Percentiles rank a stretch among this genome's conserved stretches.
Conservation (phyloP, 2,329 filamentous ascomycete genomes). For the Simplicillium aogashimaense region DNA sequence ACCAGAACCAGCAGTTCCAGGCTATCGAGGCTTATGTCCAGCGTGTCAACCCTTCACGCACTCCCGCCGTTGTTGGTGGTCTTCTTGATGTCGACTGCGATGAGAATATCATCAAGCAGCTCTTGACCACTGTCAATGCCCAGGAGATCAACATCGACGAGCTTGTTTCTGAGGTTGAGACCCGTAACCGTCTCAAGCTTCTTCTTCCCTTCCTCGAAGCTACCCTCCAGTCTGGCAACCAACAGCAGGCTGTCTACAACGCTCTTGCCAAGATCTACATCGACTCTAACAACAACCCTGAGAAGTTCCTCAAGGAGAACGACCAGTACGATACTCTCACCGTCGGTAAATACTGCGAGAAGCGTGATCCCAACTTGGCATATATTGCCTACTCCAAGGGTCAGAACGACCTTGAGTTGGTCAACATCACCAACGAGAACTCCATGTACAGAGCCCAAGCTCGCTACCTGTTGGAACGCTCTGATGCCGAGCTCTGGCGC, state of each 20-base stretch:
- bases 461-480: conserved; percentile 84
- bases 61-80: conserved; percentile 86
- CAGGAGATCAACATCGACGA: conserved; percentile 86
- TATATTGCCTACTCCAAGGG: conserved; percentile 95
- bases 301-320: conserved; percentile 96
- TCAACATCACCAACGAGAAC: conserved; percentile 98
- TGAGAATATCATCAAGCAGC: conserved; percentile 87
- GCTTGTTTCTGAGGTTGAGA: conserved; percentile 89
- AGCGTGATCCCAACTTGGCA: conserved; percentile 90
- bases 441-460: conserved; percentile 99
- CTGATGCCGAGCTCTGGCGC: conserved; percentile 82
- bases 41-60: conserved; percentile 83
- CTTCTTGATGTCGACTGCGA: conserved; percentile 96
- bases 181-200: conserved; percentile 88
- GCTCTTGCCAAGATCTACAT: conserved; percentile 99
- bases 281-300: conserved; percentile 94
- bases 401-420: conserved; percentile 92
- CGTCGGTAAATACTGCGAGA: conserved; percentile 97
- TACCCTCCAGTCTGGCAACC: conserved; percentile 79
- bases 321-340: conserved; percentile 87
- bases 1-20: conserved; percentile 98
- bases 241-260: conserved; percentile 95
- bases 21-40: conserved; percentile 98
- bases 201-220: conserved; percentile 92
- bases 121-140: conserved; percentile 76